Percentiles rank a stretch among this genome's conserved stretches.
phyloP scores from a whole-genome alignment of 306 rosid genomes.

The Potentilla sterilis region DNA sequence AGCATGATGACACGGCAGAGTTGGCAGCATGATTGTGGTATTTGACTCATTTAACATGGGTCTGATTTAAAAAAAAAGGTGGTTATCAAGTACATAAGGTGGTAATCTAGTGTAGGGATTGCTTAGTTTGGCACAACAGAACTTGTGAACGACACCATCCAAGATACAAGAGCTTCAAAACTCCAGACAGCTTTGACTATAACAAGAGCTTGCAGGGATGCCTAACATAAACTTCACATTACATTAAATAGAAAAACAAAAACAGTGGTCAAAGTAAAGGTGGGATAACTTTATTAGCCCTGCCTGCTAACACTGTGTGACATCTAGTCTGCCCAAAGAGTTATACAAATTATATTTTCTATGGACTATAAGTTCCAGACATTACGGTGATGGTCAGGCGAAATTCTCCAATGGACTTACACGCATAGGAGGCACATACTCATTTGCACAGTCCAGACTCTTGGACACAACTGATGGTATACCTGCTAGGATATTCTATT shows the following conservation, averaged over 20 bases:
- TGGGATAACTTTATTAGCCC: background rate
- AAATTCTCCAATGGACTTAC: background rate
- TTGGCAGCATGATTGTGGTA: background rate
- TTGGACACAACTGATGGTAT: background rate
- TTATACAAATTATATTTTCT: background rate
- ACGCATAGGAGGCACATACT: background rate
- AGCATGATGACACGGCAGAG: conserved; percentile 2
- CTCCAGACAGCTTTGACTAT: background rate
- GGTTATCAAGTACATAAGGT: background rate
- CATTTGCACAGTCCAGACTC: background rate
- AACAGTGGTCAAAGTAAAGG: background rate
- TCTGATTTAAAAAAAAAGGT: background rate
- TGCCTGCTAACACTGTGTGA: background rate
- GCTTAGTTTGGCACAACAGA: conserved; percentile 5
- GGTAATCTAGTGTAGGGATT: background rate
- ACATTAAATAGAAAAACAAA: background rate
- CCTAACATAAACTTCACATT: background rate
- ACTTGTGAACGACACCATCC: background rate
- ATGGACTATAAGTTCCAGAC: background rate
- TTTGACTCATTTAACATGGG: background rate
- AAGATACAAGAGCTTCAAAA: background rate
- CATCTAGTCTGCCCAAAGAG: background rate
- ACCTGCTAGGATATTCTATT: background rate
- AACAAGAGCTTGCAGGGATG: background rate
- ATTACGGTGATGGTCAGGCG: background rate